Evolutionary conservation across 2,329 filamentous ascomycete species (phyloP).

Genomic region (Claviceps spartinae): DNA sequence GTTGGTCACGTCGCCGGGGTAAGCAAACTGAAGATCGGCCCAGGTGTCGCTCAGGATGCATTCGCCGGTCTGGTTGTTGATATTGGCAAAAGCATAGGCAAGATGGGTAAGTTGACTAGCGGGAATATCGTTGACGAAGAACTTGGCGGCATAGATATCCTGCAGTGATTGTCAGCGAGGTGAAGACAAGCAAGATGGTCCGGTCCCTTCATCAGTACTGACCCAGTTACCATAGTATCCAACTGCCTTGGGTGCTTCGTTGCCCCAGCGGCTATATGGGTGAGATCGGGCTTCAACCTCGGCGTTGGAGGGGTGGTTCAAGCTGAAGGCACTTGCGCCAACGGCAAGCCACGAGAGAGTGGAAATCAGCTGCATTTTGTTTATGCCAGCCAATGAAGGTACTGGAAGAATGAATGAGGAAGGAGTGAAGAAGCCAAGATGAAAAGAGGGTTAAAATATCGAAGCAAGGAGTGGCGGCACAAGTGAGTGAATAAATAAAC

Average conservation of each 20-base stretch:
- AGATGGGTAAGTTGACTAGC: slow-evolving; percentile 59
- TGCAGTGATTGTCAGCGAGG: slow-evolving; percentile 21
- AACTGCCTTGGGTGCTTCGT: not conserved
- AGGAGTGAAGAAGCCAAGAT: not conserved
- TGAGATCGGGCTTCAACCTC: not conserved
- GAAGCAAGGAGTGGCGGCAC: not conserved
- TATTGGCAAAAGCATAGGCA: slow-evolving; percentile 44
- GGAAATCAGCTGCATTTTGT: slow-evolving; percentile 1
- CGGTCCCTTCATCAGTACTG: not conserved
- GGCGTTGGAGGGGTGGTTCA: not conserved
- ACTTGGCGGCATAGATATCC: slow-evolving; percentile 57
- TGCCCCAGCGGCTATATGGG: too few species aligned
- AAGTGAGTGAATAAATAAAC: not conserved
- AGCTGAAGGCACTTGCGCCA: not conserved
- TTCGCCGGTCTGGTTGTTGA: slow-evolving; percentile 15
- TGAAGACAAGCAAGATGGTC: too few species aligned
- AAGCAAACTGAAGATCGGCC: slow-evolving; percentile 52
- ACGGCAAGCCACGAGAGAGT: slow-evolving; percentile 1
- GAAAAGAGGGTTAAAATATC: not conserved
- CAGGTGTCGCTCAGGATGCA: slow-evolving; percentile 15
- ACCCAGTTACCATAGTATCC: slow-evolving; percentile 2
- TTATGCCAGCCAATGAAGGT: not conserved
- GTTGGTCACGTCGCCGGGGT: slow-evolving; percentile 42
- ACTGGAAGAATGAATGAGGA: not conserved
- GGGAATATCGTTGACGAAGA: slow-evolving; percentile 55